Base-by-base conservation (phyloP, 768 basidiomycete species). In the Crepidotus variabilis region DNA sequence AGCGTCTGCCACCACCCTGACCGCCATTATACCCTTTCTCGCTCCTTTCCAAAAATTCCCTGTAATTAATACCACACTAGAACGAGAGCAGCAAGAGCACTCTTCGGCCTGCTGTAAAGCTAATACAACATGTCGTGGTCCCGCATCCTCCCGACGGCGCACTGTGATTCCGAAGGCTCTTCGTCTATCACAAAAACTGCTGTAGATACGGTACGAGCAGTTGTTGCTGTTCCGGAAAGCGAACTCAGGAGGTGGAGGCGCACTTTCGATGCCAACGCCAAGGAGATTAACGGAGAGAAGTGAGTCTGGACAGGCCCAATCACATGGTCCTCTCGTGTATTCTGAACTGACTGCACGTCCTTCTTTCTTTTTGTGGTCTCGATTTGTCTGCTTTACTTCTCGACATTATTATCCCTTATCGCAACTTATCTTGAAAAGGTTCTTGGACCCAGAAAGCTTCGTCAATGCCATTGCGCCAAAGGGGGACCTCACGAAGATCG, bases 391-490 rank as follows among this genome's bases (percentile, higher is more conserved):
- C 43, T 47, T 55, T 56, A 54, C 69, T 36, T 57, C 20, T 58
- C 8, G 28, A 21, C 36, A 33, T 39, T 10, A 46, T 32, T n/a
- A 18, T 34, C 16, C 24, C 23, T 43, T 46, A 53, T 53, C 10
- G 36, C 21, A 47, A 47, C 2, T 18, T 11, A 35, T 39, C 48
- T 24, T 18, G 49, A 49, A 24, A 62, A 98, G 95, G 72, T 96
- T 84, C 69, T 79, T 99, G 48, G 90, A 93, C 72, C 76, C 80
- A 34, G 88, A 94, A 28, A 86, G 86, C 65, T 99, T 99, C 72
- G 89, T 98, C 63, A 92, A 92, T 69, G 95, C 97, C 52, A 95
- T 98, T 70, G 94, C 90, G 32, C 94, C 96, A 1, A 81, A 82
- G 49, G 85, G 82, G 33, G 94, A 96, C 76, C 79, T 94, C 63